Base-by-base conservation (phyloP, 805 yeast species). In the Barnettozyma populi region DNA sequence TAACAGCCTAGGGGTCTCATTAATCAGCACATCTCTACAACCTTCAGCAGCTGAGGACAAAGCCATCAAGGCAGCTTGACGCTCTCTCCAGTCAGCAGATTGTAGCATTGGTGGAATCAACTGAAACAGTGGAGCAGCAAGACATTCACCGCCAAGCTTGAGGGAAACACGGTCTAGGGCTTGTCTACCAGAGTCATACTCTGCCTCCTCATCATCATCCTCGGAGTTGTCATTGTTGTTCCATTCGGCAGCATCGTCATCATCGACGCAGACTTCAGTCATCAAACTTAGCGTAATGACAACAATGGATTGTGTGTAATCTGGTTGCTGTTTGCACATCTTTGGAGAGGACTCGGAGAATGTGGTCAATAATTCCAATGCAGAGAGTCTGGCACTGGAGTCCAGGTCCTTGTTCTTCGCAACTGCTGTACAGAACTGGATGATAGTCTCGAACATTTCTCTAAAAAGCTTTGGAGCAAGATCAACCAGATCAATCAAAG, bases 51-150 rank as follows among this genome's bases (percentile, higher is more conserved):
- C 96, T 5, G 96, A 83, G 0, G 97, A 90, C 24, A 94, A 71
- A 0, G 97, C 97, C 98, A 94, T 94, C 47, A 94, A 70, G 2
- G 97, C 96, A 21, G 96, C 99, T 64, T 90, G 96, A 52, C 97
- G 84, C 64, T 90, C 95, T 65, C 95, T 83, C 99, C 99, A 94
- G 51, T 80, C 78, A 29, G 71, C 63, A 2, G 95, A 83, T 47
- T 71, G 71, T 19, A 88, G 67, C 96, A 94, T 87, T 48, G 78
- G 80, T 18, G 97, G 96, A 49, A 94, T 73, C 63, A 79, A 85
- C 62, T 85, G 86, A 71, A 94, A 94, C 48, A 94, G 72, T 16
- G 96, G 95, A 18, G 82, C 84, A 11, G 95, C 95, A 52, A 94
- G 73, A 14, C 83, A 75, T 60, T 81, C 83, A 41, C 97, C 98